Base-by-base conservation (phyloP, 371 early-diverging fungal genomes). In the Apophysomyces variabilis region DNA sequence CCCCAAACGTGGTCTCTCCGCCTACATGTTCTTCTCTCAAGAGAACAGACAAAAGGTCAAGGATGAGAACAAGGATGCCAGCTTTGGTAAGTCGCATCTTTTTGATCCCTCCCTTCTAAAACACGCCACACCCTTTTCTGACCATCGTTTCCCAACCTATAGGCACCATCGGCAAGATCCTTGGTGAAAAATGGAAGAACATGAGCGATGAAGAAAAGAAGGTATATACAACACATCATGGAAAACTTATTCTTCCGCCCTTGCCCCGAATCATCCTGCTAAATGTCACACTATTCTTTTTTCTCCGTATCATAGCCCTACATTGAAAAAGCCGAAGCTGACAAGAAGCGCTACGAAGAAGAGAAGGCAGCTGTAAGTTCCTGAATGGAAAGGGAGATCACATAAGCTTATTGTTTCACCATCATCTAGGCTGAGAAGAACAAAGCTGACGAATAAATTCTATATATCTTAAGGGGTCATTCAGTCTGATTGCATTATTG, bases 1-100 rank as follows among this genome's bases (percentile, higher is more conserved):
- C 32, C 95, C 95, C 83, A 96, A 96, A 79, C 86, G 90, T 66
- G 85, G 88, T 9, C 79, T 90, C 66, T 86, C 90, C 14, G 89
- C 93, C 12, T 95, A 91, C 80, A 86, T 95, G 82, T 78, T 89
- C 74, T 94, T 90, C 76, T 87, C 89, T 7, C 86, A 87, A 73
- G 92, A 86, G 57, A 79, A 85, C 66, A 85, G 96, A 65, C 74
- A 84, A 36, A 66, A 75, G 47, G 84, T 94, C 60, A 81, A 87
- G 72, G 78, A 73, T 38, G 83, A 90, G 59, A 85, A 94, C 85
- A 93, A 94, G 50, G 82, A 86, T 1, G 88, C 86, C 47, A 76
- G 83, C 56, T 93, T 93, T 75, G 92, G 85, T 86, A 67, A 36
- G 44, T 58, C 38, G 57, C n/a, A 38, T 14, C 63, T 57, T 63